Evolutionary conservation across 768 basidiomycete species (phyloP), one percentile per base, ranked within the genome.

Genomic region (Boletus eberwhitei): DNA sequence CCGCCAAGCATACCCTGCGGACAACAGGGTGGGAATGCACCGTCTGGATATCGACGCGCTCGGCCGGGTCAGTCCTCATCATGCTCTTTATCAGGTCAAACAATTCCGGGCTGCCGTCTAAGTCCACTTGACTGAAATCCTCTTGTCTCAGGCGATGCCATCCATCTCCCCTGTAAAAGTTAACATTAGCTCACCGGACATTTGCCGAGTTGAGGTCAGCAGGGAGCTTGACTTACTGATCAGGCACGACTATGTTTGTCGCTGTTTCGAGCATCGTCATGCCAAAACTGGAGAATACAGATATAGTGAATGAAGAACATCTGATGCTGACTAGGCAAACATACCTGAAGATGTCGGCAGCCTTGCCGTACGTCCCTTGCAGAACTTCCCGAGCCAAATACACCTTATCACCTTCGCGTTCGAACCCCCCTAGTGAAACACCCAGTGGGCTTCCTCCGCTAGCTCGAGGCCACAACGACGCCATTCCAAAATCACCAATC

Each of bases 401-500:
- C 59, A 95, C 79, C 69, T 98, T 89, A 72, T 99, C 97, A 6
- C 97, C 97, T 71, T 99, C 97, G 16, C 97, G 82, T 71, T 98
- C 96, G 68, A 98, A 93, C n/a, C 71, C 70, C 14, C 75, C 76
- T 4, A 69, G 60, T 8, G 62, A 46, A 8, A 62, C 56, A 8
- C 77, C 80, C 49, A 74, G 63, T 8, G 69, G 71, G 47, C 72
- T 74, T 11, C 64, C 70, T 34, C 70, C 61, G 13, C 55, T 63
- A 0, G 77, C 74, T 37, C 93, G 77, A 1, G 93, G 93, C 89
- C 92, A 95, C 49, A 93, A 64, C 7, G 92, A 91, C n/a, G 96
- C 95, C 86, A 99, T 93, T 9, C 97, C 97, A 75, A 98, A 98
- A 71, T 99, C 97, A 8, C 96, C 96, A 69, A 99, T 93, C 75